Base-by-base conservation (phyloP, 2,329 filamentous ascomycete species). In the Volutella citrinella region DNA sequence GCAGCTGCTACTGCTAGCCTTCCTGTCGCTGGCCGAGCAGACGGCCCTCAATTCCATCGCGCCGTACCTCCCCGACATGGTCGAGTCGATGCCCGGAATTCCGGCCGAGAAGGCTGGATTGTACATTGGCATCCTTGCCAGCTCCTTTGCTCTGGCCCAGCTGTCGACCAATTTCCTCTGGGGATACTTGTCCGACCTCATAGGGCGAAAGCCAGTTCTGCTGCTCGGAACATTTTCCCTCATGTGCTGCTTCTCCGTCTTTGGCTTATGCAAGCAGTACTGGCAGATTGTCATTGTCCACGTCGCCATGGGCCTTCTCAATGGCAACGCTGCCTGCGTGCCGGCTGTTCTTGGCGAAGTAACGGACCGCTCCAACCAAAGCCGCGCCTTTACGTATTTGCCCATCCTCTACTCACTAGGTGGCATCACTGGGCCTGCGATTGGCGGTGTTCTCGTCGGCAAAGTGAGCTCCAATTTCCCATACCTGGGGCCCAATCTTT, bases 381-480 rank as follows among this genome's bases (percentile, higher is more conserved):
- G 87, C 54, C 77, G 78, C 33, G 93, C 89, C 0, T 98, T 98
- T 53, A 93, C 87, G 3, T 98, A 95, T 66, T 69, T 98, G 25
- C 93, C 93, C 0, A 84, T 97, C 23, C 83, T 97, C n/a, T 98
- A 98, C 61, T 91, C 91, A 5, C 70, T 98, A 20, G 93, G 93
- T 13, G 87, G 87, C 26, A 95, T 98, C 42, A 93, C 90, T 0
- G 93, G 93, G 0, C 93, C 93, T 1, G 80, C 94, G 3, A 65
- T 97, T n/a, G 93, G 93, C 11, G 93, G 93, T 0, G 59, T 96
- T 24, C 64, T 97, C 34, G 85, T 95, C 0, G 77, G 82, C 27
- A 72, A 70, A 28, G 56, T 78, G 18, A 57, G 61, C 3, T 76
- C 77, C 29, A 69, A 71, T 3, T 91, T 87, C 57, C 93, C 93